Evolutionary conservation across 2,329 filamentous ascomycete species (phyloP), one percentile per base, ranked within the genome.

Genomic region (Parastagonospora avenae): DNA sequence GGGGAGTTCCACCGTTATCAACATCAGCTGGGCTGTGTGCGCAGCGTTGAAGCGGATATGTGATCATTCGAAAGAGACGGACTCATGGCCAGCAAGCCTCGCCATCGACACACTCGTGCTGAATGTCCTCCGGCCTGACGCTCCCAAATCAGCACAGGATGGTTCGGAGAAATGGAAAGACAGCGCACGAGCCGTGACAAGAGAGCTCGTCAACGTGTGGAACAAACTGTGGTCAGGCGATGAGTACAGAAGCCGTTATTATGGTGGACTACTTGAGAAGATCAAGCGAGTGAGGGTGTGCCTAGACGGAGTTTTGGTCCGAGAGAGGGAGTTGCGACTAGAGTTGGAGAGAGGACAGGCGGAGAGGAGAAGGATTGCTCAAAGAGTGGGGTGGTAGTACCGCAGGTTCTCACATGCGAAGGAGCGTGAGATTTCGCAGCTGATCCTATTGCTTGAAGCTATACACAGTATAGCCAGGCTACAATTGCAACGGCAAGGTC

Each of bases 331-430:
- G 28, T 51, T 73, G 33, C 52, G 61, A 5, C 54, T 59, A n/a
- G 68, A 72, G 53, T 45, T 73, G 48, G 63, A 70, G 48, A 60
- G 70, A 46, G 71, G 71, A 9, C 62, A 64, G 42, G 62, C 55
- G 19, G 68, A 70, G 54, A 51, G 59, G 36, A 57, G 62, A 39
- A 56, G 66, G 49, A 67, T 71, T 39, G 63, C 60, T 29, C 54
- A 56, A 49, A 54, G 70, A 42, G 62, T 57, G 5, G 46, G 61
- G 29, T 67, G 57, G 56, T 66, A 57, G 46, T 24, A 15, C n/a
- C 31, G 14, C 4, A 28, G 15, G 33, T 36, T 11, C 32, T 4
- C 28, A 31, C n/a, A n/a, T n/a, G n/a, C n/a, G n/a, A n/a, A n/a
- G n/a, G n/a, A n/a, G n/a, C n/a, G n/a, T n/a, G n/a, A n/a, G n/a